Evolutionary conservation across 306 rosid species (phyloP).

Genomic region (Arachis stenosperma): DNA sequence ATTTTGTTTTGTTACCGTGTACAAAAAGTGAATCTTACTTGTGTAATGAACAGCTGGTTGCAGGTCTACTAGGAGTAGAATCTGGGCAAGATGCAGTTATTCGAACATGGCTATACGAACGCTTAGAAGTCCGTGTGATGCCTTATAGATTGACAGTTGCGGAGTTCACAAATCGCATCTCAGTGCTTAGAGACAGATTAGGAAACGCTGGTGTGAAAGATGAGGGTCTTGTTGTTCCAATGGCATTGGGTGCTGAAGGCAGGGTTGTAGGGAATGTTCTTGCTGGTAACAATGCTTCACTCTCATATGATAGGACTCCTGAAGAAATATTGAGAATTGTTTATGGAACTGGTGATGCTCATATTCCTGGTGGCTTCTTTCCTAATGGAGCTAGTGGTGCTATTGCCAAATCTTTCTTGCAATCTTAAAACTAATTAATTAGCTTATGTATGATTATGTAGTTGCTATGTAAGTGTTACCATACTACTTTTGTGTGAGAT

Average conservation of each 20-base stretch:
- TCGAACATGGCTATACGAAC: slow-evolving; percentile 52
- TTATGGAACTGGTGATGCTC: slow-evolving; percentile 57
- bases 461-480: no score
- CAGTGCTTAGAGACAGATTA: slow-evolving; percentile 51
- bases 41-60: slow-evolving; percentile 51
- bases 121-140: neutral
- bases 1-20: no score
- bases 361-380: slow-evolving; percentile 58
- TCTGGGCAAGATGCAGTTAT: slow-evolving; percentile 81
- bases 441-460: no score
- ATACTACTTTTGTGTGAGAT: no score
- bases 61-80: slow-evolving; percentile 80
- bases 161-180: slow-evolving; percentile 61
- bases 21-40: no score
- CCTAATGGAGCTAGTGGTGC: slow-evolving; percentile 62
- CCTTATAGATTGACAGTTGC: slow-evolving; percentile 62
- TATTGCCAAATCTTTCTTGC: slow-evolving; percentile 51
- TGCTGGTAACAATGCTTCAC: slow-evolving; percentile 50
- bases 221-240: slow-evolving; percentile 70
- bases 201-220: slow-evolving; percentile 63
- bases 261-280: slow-evolving; percentile 54
- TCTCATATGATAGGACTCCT: slow-evolving; percentile 56
- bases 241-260: slow-evolving; percentile 52
- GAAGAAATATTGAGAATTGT: slow-evolving; percentile 62
- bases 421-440: neutral